Base-by-base conservation (phyloP, 495 filamentous ascomycete genomes). In the Friedmanniomyces endolithicus region DNA sequence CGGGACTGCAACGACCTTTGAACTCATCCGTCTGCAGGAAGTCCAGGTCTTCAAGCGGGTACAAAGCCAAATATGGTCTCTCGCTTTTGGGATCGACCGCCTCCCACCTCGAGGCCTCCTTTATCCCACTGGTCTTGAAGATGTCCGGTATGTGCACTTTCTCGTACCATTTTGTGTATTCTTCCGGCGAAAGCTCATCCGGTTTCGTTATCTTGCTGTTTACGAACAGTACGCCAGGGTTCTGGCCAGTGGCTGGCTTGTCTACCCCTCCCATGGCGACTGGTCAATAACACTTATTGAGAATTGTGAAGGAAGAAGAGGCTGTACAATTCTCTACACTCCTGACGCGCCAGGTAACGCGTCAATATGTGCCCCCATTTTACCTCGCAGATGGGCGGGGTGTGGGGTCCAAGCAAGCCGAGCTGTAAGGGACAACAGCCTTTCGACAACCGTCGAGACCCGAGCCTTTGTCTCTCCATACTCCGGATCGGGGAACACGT, bases 141-240 rank as follows among this genome's bases (percentile, higher is more conserved):
- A 65, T 60, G 41, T 63, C 60, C 0, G 52, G 60, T n/a, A 62
- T 60, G 44, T 63, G 63, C n/a, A 60, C 52, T n/a, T 60, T 43
- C 27, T 64, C 48, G 40, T 65, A 65, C 63, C 63, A 65, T n/a
- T 53, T 29, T 14, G 54, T 63, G 54, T 53, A 65, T 16, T 39
- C 27, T 16, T 53, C 40, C 0, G 49, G 24, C 6, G 39, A 47
- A n/a, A 65, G 33, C 16, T 52, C 23, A 29, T 50, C 46, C 19
- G 50, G 50, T 19, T 31, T 44, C 19, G 46, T 57, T 44, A 63
- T 59, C 29, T 63, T 59, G 24, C 56, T 60, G 49, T 63, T 65
- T 11, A 57, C 56, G 57, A 41, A 60, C 11, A 65, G 55, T 14
- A 65, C 40, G 17, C 63, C 63, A 8, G 60, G 53, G 6, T 52